These are phyloP conservation scores for Parascedosporium putredinis DNA, from an alignment of 2,329 filamentous ascomycete genomes.

Conservation along the genomic window DNA sequence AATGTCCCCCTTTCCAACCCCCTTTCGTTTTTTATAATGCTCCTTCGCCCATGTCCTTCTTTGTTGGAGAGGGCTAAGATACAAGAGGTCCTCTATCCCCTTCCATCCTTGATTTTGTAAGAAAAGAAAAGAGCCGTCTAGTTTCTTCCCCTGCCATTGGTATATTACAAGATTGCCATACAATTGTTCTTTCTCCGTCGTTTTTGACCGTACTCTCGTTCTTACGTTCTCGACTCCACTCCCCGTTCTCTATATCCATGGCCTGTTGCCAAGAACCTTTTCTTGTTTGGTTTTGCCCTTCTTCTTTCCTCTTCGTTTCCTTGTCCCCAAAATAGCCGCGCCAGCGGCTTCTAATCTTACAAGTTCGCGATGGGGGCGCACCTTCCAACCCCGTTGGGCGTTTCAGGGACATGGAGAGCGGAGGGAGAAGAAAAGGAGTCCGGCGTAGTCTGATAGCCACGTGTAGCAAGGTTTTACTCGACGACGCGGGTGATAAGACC, in stretches of 20 bases:
- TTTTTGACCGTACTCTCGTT: too few species aligned
- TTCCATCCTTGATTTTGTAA: not conserved
- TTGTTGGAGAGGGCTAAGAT: too few species aligned
- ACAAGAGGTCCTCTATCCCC: not conserved
- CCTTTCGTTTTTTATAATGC: not conserved
- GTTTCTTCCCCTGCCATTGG: too few species aligned
- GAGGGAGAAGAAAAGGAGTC: too few species aligned
- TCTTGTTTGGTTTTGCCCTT: too few species aligned
- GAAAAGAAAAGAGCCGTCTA: too few species aligned
- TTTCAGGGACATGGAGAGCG: not conserved
- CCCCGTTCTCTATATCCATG: not conserved
- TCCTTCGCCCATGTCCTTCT: too few species aligned
- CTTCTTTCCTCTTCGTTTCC: not conserved
- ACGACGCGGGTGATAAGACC: conserved; percentile 69
- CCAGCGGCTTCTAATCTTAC: not conserved
- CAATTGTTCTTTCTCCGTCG: too few species aligned
- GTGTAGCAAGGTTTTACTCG: conserved; percentile 34
- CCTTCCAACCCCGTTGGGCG: not conserved
- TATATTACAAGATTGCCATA: too few species aligned
- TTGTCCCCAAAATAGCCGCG: not conserved
- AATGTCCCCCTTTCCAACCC: not conserved
- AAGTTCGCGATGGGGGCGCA: too few species aligned
- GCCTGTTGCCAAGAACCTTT: not conserved
- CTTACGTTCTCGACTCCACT: not conserved
- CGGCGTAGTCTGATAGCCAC: too few species aligned